Percentiles rank a stretch among this genome's conserved stretches.
Evolutionary conservation across 352 stramenopile species (phyloP).

Genomic region (Phytopythium delawarense): DNA sequence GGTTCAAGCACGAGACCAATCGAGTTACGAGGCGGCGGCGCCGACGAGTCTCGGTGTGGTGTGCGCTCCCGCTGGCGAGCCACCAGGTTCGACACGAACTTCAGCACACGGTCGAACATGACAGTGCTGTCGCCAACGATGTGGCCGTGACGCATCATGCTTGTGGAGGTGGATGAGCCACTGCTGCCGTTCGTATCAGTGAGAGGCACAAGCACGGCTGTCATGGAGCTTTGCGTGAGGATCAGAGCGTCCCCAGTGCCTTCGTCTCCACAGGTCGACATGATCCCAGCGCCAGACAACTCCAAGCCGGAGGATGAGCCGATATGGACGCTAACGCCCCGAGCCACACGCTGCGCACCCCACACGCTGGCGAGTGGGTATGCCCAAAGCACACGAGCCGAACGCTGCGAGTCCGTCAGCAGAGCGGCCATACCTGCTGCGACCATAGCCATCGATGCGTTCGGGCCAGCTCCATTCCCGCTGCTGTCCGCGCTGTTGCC

Average conservation of each 20-base stretch:
- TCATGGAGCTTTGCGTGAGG: constrained; percentile 47
- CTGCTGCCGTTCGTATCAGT: background rate
- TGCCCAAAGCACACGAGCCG: constrained; percentile 42
- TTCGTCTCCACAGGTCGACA: background rate
- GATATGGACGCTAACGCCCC: constrained; percentile 46
- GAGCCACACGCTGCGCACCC: constrained; percentile 35
- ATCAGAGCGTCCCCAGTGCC: constrained; percentile 2
- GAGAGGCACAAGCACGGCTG: constrained; percentile 39
- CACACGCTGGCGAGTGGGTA: constrained; percentile 37
- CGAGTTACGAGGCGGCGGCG: constrained; percentile 36
- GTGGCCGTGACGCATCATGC: background rate
- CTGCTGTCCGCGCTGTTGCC: background rate
- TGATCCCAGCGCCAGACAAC: constrained; percentile 9
- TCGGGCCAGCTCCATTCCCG: constrained; percentile 3
- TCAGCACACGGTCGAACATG: constrained; percentile 23
- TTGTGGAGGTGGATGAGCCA: background rate
- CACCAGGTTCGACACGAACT: constrained; percentile 39
- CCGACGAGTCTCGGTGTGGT: constrained; percentile 24
- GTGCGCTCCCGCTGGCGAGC: constrained; percentile 34
- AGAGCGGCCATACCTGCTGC: constrained; percentile 6
- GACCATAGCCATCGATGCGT: constrained; percentile 15
- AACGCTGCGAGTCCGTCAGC: constrained; percentile 5
- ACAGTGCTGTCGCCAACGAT: background rate
- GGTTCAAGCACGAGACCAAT: constrained; percentile 53
- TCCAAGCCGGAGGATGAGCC: constrained; percentile 32